Percentiles rank a stretch among this genome's conserved stretches.
Conservation (phyloP, 2,329 filamentous ascomycete genomes). For the Magnaporthiopsis poae region DNA sequence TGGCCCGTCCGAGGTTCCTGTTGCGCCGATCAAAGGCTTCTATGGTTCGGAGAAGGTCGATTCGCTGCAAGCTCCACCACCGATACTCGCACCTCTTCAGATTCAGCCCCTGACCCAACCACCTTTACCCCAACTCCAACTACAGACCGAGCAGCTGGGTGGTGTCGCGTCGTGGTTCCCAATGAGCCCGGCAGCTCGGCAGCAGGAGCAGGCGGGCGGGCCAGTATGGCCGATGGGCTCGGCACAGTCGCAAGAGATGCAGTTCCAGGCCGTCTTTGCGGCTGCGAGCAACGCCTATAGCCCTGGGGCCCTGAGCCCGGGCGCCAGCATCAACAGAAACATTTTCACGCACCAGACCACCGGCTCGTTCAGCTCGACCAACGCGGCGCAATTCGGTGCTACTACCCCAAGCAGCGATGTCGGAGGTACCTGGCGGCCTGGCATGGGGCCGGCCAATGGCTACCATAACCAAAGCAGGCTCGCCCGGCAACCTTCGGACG, state of each 20-base stretch:
- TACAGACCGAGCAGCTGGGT: not conserved
- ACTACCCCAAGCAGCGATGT: conserved; percentile 13
- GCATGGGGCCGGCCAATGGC: conserved; percentile 20
- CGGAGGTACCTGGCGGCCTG: conserved; percentile 24
- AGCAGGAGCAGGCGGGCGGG: not conserved
- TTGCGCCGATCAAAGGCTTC: conserved; percentile 11
- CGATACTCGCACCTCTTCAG: not conserved
- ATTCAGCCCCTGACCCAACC: not conserved
- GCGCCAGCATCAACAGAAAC: conserved; percentile 7
- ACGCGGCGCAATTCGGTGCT: conserved; percentile 18
- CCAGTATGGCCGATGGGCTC: not conserved
- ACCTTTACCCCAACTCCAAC: not conserved
- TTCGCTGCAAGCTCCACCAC: conserved; percentile 10
- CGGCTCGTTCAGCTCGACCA: conserved; percentile 20
- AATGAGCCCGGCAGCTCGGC: not conserved
- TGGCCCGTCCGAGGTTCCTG: conserved; percentile 12
- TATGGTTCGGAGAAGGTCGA: conserved; percentile 16
- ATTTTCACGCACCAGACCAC: conserved; percentile 16
- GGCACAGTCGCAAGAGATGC: not conserved
- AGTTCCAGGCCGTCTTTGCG: not conserved
- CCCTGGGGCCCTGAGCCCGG: not conserved
- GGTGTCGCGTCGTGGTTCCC: not conserved
- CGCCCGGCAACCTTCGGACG: conserved; percentile 26
- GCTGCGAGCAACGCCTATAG: not conserved
- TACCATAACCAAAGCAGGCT: conserved; percentile 31